Conservation (phyloP, 1,284 basidiomycete species). For the Cyathus olla region DNA sequence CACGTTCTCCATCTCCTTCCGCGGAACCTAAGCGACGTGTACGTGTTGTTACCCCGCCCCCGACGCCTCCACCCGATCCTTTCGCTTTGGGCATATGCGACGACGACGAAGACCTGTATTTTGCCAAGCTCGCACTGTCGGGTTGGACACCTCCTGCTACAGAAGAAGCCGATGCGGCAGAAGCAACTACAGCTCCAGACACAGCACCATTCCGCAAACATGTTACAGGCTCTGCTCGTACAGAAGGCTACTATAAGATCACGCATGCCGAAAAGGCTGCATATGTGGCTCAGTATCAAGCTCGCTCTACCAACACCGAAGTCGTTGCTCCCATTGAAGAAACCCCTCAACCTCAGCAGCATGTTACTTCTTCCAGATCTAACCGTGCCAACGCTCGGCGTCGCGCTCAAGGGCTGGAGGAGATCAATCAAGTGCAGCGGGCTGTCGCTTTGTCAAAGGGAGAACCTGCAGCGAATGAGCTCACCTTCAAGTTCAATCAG, state of each 20-base stretch:
- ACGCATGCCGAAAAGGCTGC: conserved; percentile 92
- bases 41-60: conserved; percentile 49
- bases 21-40: conserved; percentile 38
- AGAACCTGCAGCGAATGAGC: conserved; percentile 73
- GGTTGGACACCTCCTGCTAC: conserved; percentile 34
- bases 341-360: conserved; percentile 43
- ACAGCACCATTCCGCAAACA: conserved; percentile 72
- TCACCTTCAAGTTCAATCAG: conserved; percentile 96
- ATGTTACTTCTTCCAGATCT: conserved; percentile 86
- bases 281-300: conserved; percentile 86
- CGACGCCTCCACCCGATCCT: conserved; percentile 66
- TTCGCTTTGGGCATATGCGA: conserved; percentile 72
- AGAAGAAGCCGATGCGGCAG: conserved; percentile 23
- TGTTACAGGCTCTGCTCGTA: conserved; percentile 86
- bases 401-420: conserved; percentile 93
- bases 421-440: conserved; percentile 88
- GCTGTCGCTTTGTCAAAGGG: conserved; percentile 82
- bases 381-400: conserved; percentile 96
- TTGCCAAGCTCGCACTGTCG: conserved; percentile 74
- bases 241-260: conserved; percentile 96
- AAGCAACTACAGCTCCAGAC: conserved; percentile 35
- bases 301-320: conserved; percentile 57
- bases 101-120: conserved; percentile 95
- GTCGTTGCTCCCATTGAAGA: conserved; percentile 54
- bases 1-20: conserved; percentile 57